Conservation (phyloP, 345 rosid genomes). For the Syzygium jambos region DNA sequence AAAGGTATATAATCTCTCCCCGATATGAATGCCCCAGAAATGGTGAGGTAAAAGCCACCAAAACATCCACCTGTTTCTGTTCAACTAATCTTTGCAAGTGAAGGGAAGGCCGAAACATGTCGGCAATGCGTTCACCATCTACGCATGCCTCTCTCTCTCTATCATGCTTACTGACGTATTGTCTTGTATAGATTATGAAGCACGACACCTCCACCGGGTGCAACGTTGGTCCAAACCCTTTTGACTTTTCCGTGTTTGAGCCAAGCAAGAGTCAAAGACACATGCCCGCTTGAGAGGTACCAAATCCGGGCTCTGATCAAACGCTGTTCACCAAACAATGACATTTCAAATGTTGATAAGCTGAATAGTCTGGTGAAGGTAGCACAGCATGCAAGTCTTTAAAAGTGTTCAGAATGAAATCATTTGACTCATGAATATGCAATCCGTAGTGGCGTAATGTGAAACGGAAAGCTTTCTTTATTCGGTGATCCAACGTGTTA, state of each 20-base stretch:
- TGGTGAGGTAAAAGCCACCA: constrained; percentile 12
- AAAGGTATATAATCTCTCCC: not conserved
- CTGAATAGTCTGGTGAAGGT: not conserved
- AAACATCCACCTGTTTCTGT: constrained; percentile 56
- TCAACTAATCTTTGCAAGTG: constrained; percentile 41
- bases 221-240: not conserved
- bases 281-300: not conserved
- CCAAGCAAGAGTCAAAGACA: not conserved
- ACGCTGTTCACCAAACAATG: constrained; percentile 15
- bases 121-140: not conserved
- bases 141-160: not conserved
- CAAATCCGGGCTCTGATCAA: not conserved
- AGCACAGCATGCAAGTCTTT: not conserved
- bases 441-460: not conserved
- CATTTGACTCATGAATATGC: not conserved
- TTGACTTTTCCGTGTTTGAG: not conserved
- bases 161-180: not conserved
- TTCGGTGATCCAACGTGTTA: not conserved
- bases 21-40: constrained; percentile 8
- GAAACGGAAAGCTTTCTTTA: not conserved
- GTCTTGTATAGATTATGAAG: not conserved
- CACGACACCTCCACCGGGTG: not conserved
- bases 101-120: not conserved
- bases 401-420: not conserved
- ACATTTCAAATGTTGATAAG: not conserved